Percentiles rank a stretch among this genome's conserved stretches.
phyloP scores from a whole-genome alignment of 1,139 yeast species.

The Geotrichum armillariae region DNA sequence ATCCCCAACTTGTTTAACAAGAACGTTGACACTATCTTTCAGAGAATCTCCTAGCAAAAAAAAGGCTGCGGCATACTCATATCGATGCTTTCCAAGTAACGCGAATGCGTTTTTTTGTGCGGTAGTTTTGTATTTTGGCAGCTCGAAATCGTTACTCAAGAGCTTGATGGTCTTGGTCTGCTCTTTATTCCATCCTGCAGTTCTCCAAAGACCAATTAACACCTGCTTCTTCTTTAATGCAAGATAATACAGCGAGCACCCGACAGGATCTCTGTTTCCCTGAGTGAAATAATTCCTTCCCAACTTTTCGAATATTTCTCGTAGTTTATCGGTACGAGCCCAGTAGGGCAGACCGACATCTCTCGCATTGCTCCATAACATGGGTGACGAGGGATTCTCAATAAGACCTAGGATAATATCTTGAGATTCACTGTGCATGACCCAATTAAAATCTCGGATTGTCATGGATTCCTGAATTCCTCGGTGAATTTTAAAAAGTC shows the following conservation, averaged over 20 bases:
- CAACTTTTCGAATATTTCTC: slow-evolving; percentile 58
- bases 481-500: slow-evolving; percentile 59
- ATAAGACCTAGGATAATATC: slow-evolving; percentile 61
- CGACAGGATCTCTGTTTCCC: slow-evolving; percentile 65
- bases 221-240: slow-evolving; percentile 78
- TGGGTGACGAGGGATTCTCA: slow-evolving; percentile 44
- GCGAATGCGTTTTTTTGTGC: slow-evolving; percentile 94
- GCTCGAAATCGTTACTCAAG: slow-evolving; percentile 70
- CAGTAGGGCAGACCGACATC: slow-evolving; percentile 73
- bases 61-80: slow-evolving; percentile 84
- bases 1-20: slow-evolving; percentile 67
- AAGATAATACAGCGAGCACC: slow-evolving; percentile 71
- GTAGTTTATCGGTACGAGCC: slow-evolving; percentile 57
- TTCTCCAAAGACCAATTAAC: slow-evolving; percentile 79
- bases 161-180: slow-evolving; percentile 78
- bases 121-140: slow-evolving; percentile 79
- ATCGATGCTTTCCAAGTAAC: slow-evolving; percentile 82
- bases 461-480: slow-evolving; percentile 52
- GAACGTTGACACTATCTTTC: slow-evolving; percentile 73
- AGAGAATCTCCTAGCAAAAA: slow-evolving; percentile 79
- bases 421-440: slow-evolving; percentile 77
- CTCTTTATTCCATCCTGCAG: slow-evolving; percentile 73
- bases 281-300: slow-evolving; percentile 54
- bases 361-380: slow-evolving; percentile 61
- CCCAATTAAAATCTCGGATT: slow-evolving; percentile 87